Evolutionary conservation across 768 basidiomycete genomes (phyloP).

Genomic region (Suillus weaverae): DNA sequence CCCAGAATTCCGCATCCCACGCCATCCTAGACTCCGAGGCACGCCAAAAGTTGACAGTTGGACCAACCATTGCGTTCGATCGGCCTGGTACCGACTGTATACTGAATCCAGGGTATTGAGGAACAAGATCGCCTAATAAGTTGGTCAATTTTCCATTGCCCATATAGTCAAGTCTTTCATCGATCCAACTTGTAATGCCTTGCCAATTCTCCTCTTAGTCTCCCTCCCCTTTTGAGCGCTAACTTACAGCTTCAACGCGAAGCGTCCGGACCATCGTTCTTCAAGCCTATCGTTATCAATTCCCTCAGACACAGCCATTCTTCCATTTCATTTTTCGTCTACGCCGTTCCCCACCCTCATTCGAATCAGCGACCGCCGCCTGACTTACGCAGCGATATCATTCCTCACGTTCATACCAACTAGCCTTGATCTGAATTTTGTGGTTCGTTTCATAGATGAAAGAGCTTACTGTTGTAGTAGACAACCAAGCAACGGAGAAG

Average conservation of each 20-base stretch:
- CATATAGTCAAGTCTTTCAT: not conserved
- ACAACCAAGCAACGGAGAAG: constrained; percentile 21
- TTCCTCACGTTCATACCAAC: not conserved
- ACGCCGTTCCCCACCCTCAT: not conserved
- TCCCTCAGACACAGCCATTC: not conserved
- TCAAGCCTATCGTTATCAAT: not conserved
- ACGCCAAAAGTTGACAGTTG: not conserved
- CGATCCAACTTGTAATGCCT: not conserved
- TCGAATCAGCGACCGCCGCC: not conserved
- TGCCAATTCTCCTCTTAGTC: not conserved
- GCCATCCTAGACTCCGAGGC: too few species aligned
- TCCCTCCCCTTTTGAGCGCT: not conserved
- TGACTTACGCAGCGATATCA: not conserved
- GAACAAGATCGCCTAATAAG: not conserved
- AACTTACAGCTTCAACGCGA: not conserved
- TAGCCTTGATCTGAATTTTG: not conserved
- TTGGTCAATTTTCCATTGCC: not conserved
- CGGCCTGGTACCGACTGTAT: not conserved
- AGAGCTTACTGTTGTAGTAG: not conserved
- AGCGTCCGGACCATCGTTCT: not conserved
- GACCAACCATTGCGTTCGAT: not conserved
- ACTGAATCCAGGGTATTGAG: not conserved
- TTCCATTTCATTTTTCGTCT: not conserved
- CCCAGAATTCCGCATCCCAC: too few species aligned
- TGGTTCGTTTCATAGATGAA: constrained; percentile 16